Base-by-base conservation (phyloP, 140 eudicot genomes). In the Senecio squalidus region DNA sequence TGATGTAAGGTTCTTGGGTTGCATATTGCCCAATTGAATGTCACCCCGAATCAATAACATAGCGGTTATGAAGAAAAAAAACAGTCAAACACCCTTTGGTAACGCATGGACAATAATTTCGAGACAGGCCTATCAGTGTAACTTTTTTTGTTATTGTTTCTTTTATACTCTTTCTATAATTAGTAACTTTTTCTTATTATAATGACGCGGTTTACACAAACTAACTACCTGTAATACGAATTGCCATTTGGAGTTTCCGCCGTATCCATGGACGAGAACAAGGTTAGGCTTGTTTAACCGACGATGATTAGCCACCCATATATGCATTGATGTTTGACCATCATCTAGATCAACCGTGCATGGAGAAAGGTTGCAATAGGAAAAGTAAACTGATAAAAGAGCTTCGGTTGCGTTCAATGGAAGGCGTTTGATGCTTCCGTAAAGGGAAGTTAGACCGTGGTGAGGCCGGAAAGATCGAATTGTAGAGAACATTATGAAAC, bases 231-330 rank as follows among this genome's bases (percentile, higher is more conserved):
- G 94, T 38, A 58, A 41, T 0, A 44, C 1, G 62, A 84, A 88
- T 41, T 81, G 94, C 90, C 94, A 84, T 16, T 62, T 70, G n/a
- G 96, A 69, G 69, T 78, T 75, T 0, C 80, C 89, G 15, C 96
- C 90, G 57, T 74, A 81, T 48, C 96, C 96, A 31, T 88, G 96
- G 76, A 84, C 67, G 14, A 84, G 56, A 7, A 81, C 74, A 16
- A 88, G 76, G 54, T 84, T 88, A 5, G 90, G 87, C 54, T 74
- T 76, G 64, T 74, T 23, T 63, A 30, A 73, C 9, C 72, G 71
- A 2, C 79, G 79, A 66, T 74, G 88, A 21, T 45, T 50, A 2
- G 91, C 40, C 25, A 64, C 63, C 88, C 90, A 81, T 64, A 78
- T 62, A 58, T 84, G 85, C 75, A 88, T 59, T 48, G 90, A 74